phyloP scores from a whole-genome alignment of 768 basidiomycete genomes.

The Lactarius hatsudake region DNA sequence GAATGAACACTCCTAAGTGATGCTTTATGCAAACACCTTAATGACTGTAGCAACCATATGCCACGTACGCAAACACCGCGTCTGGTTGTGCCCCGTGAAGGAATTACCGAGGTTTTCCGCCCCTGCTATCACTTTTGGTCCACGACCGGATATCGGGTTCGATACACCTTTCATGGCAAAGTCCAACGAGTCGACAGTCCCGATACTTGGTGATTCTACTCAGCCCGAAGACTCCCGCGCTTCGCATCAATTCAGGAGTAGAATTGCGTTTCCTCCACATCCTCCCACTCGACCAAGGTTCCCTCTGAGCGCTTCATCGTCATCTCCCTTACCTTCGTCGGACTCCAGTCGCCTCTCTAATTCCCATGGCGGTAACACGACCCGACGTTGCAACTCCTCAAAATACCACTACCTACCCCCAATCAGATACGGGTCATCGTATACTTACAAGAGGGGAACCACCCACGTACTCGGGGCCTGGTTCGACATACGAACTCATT shows the following conservation, averaged over 20 bases:
- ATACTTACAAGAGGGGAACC: constrained; percentile 11
- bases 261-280: constrained; percentile 2
- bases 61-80: constrained; percentile 15
- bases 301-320: background rate
- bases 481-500: background rate
- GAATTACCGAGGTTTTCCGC: constrained; percentile 20
- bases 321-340: background rate
- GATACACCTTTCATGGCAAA: constrained; percentile 1
- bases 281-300: background rate
- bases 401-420: background rate
- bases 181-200: constrained; percentile 1
- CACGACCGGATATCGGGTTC: background rate
- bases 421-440: background rate
- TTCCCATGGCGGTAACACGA: background rate
- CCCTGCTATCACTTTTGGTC: constrained; percentile 17
- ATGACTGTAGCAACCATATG: constrained; percentile 25
- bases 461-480: constrained; percentile 17
- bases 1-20: constrained; percentile 15
- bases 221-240: background rate
- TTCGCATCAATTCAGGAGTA: constrained; percentile 12
- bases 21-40: constrained; percentile 24
- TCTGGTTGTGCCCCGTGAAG: constrained; percentile 12
- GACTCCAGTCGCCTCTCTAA: constrained; percentile 8
- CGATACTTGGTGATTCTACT: constrained; percentile 1
- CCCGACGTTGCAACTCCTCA: background rate